Evolutionary conservation across 2,329 filamentous ascomycete species (phyloP).

Genomic region (Aureobasidium sp.): DNA sequence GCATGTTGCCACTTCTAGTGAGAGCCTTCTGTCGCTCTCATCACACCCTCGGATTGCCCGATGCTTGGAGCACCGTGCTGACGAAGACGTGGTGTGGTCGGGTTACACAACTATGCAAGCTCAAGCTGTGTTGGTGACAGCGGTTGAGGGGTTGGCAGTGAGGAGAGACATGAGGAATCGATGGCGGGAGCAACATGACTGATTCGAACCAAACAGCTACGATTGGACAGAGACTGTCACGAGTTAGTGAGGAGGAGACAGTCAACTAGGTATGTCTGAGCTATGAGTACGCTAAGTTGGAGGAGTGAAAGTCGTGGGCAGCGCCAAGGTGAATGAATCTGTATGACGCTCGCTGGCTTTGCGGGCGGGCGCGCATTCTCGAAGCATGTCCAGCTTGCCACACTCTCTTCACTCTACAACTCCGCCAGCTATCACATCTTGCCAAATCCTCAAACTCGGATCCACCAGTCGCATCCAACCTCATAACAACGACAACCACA

Average conservation of each 20-base stretch:
- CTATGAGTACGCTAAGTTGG: background rate
- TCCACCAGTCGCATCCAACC: background rate
- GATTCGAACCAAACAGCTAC: background rate
- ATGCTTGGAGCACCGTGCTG: background rate
- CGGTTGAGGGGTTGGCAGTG: background rate
- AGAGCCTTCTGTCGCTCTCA: no score
- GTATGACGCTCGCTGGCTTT: constrained; percentile 1
- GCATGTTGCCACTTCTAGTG: background rate
- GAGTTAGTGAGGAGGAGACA: background rate
- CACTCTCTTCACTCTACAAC: background rate
- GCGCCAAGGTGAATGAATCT: background rate
- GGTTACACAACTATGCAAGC: background rate
- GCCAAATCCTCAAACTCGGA: background rate
- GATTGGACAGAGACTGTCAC: background rate
- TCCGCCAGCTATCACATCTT: background rate
- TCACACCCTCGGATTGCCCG: background rate
- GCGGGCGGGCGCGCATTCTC: constrained; percentile 4
- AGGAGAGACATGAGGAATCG: background rate
- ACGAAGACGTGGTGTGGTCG: background rate
- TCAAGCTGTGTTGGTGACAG: background rate
- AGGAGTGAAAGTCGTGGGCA: background rate
- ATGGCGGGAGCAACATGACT: background rate
- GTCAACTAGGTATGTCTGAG: background rate
- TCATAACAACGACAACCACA: background rate
- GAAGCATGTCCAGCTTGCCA: constrained; percentile 10